Evolutionary conservation across 2,329 filamentous ascomycete species (phyloP).

Genomic region (Exophiala mesophila): DNA sequence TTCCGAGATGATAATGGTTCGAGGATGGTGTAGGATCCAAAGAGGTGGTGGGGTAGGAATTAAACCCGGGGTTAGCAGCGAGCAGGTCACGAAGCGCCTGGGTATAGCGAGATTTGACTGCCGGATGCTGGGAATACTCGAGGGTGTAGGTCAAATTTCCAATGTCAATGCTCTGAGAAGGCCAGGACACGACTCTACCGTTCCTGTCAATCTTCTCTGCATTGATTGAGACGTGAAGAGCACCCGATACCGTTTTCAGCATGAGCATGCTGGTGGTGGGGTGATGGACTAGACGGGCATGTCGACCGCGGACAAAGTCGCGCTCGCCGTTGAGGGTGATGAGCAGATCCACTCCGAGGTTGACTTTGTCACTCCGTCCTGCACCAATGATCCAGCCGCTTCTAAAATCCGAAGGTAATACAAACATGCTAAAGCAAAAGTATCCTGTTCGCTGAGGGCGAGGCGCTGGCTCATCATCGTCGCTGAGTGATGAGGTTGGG

Average conservation of each 20-base stretch:
- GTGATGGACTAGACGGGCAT: slow-evolving; percentile 1
- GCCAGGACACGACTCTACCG: neutral
- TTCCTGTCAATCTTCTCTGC: neutral
- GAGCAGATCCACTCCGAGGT: neutral
- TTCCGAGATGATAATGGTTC: neutral
- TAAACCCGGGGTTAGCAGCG: neutral
- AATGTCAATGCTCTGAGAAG: neutral
- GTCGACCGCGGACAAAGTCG: neutral
- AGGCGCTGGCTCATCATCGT: neutral
- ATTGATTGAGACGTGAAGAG: neutral
- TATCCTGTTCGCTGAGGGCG: neutral
- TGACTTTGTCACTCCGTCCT: neutral
- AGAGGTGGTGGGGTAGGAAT: neutral
- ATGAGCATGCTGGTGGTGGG: neutral
- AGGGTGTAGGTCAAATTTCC: neutral
- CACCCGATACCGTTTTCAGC: neutral
- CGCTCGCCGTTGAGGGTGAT: neutral
- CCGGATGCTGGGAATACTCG: neutral
- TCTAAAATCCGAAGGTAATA: neutral
- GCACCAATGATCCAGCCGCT: neutral
- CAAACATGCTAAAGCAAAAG: slow-evolving; percentile 1
- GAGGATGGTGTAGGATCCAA: slow-evolving; percentile 1
- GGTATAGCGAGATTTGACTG: neutral
- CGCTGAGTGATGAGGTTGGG: neutral
- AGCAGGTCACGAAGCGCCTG: neutral